These are phyloP conservation scores for Boletus patriciae DNA, from an alignment of 768 basidiomycete species.

Conservation along the genomic window DNA sequence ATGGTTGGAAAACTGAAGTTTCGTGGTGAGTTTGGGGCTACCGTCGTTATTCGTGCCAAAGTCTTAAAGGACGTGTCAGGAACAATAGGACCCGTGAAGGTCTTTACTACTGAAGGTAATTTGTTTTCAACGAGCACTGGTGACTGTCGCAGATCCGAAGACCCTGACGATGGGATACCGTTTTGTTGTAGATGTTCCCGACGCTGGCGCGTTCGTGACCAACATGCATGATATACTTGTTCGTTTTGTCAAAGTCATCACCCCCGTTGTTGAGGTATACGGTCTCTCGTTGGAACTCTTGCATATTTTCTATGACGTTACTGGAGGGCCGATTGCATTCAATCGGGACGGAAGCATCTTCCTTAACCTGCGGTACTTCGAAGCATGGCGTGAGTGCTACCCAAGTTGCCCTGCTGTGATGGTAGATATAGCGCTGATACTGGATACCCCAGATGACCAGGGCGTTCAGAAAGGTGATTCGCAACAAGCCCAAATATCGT, in stretches of 20 bases:
- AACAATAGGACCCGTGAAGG: not conserved
- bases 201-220: too few species aligned
- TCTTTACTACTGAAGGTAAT: not conserved
- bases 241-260: slow-evolving; percentile 69
- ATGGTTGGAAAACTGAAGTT: not conserved
- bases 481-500: not conserved
- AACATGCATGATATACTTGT: too few species aligned
- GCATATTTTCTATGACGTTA: slow-evolving; percentile 80
- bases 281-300: slow-evolving; percentile 65
- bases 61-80: not conserved
- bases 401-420: too few species aligned
- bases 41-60: not conserved
- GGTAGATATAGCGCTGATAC: too few species aligned
- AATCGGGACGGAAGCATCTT: slow-evolving; percentile 85
- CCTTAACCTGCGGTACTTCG: slow-evolving; percentile 78
- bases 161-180: not conserved
- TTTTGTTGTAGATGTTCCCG: too few species aligned
- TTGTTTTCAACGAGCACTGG: not conserved
- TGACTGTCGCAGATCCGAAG: not conserved
- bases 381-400: slow-evolving; percentile 71
- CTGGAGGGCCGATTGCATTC: slow-evolving; percentile 84
- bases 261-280: slow-evolving; percentile 66
- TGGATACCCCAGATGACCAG: not conserved
- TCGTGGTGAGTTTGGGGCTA: not conserved
- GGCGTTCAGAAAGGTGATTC: not conserved